These are phyloP conservation scores for Tricholoma terreum DNA, from an alignment of 768 basidiomycete species.

Conservation along the genomic window DNA sequence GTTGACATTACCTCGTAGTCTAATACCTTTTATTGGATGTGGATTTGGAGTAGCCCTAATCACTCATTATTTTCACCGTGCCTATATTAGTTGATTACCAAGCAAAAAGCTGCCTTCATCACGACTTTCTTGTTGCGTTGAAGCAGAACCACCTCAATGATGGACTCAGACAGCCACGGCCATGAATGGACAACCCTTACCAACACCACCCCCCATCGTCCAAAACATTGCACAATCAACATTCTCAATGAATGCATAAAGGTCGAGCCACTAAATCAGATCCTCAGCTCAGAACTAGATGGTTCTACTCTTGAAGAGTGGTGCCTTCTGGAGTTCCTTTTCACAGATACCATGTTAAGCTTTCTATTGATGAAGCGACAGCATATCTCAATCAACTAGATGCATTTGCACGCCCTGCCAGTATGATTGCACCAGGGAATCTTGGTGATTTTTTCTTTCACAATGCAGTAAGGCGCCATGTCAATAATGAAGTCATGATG, in stretches of 20 bases:
- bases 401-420: background rate
- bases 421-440: background rate
- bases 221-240: background rate
- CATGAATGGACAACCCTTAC: background rate
- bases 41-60: background rate
- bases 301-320: background rate
- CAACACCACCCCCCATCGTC: background rate
- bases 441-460: background rate
- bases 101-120: background rate
- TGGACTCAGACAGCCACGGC: background rate
- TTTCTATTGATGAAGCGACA: background rate
- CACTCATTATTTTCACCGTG: background rate
- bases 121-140: background rate
- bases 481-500: background rate
- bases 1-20: background rate
- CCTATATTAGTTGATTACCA: background rate
- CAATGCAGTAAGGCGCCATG: background rate
- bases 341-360: background rate
- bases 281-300: background rate
- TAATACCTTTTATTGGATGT: background rate
- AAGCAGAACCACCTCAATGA: background rate
- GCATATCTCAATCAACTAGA: background rate
- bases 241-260: background rate
- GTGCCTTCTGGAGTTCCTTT: background rate
- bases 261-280: background rate